These are phyloP conservation scores for Candida montana DNA, from an alignment of 805 yeast species.

Conservation along the genomic window DNA sequence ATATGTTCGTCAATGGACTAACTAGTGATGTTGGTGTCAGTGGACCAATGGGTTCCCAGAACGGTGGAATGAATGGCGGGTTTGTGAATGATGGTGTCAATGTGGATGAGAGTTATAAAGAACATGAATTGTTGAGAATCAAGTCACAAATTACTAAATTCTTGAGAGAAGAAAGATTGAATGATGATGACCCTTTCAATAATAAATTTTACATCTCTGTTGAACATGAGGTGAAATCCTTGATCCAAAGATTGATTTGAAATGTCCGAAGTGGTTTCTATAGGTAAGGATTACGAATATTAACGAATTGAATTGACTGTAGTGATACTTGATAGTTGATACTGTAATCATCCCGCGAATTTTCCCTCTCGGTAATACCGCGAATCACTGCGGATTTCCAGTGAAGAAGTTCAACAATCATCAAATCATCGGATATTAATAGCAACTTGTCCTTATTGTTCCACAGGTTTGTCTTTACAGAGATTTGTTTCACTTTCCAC, in stretches of 20 bases:
- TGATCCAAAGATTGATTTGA: constrained; percentile 24
- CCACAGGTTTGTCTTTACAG: too few species aligned
- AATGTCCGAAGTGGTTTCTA: too few species aligned
- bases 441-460: too few species aligned
- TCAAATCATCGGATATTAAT: too few species aligned
- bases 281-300: not conserved
- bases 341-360: too few species aligned
- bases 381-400: too few species aligned
- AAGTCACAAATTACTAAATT: constrained; percentile 25
- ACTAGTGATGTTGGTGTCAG: constrained; percentile 17
- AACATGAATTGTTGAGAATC: constrained; percentile 25
- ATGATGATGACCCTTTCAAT: constrained; percentile 26
- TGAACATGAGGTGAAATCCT: constrained; percentile 25
- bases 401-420: too few species aligned
- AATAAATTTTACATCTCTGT: constrained; percentile 23
- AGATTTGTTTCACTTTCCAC: too few species aligned
- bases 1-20: constrained; percentile 24
- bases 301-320: too few species aligned
- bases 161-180: constrained; percentile 24
- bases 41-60: not conserved
- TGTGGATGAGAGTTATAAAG: constrained; percentile 24
- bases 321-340: too few species aligned
- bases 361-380: too few species aligned
- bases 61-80: not conserved
- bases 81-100: constrained; percentile 7